A percentile compares a stretch with the other conserved stretches of the same genome.
phyloP scores from a whole-genome alignment of 2,329 filamentous ascomycete species.

The Ophiostoma novo-ulmi region DNA sequence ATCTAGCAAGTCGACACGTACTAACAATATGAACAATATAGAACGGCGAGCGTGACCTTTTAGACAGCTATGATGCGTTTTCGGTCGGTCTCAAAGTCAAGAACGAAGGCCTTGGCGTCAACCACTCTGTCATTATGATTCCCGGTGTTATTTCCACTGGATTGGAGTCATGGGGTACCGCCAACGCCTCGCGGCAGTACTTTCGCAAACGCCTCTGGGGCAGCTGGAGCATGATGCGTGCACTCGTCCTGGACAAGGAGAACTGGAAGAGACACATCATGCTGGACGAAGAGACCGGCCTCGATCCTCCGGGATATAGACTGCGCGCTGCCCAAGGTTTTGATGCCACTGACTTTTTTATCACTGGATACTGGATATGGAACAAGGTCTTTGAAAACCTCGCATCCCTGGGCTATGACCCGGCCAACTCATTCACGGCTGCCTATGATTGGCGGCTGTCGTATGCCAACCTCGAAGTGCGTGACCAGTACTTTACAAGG shows the following conservation, averaged over 20 bases:
- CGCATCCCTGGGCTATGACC: conserved; percentile 92
- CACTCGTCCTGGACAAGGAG: conserved; percentile 86
- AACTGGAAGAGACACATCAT: conserved; percentile 95
- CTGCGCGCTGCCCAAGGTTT: conserved; percentile 91
- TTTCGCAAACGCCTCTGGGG: conserved; percentile 95
- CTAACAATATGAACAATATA: conserved; percentile 38
- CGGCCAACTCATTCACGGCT: conserved; percentile 65
- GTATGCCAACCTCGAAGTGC: conserved; percentile 80
- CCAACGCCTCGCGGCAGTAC: conserved; percentile 77
- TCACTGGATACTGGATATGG: conserved; percentile 95
- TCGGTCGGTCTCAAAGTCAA: conserved; percentile 79
- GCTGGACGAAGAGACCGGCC: conserved; percentile 84
- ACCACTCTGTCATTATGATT: conserved; percentile 93
- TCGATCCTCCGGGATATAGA: conserved; percentile 88
- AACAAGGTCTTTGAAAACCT: conserved; percentile 97
- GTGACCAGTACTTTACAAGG: conserved; percentile 90
- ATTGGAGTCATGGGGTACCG: conserved; percentile 92
- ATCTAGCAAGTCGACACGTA: not conserved
- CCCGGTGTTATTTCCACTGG: conserved; percentile 97
- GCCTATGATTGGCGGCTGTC: conserved; percentile 89
- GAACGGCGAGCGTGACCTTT: conserved; percentile 76
- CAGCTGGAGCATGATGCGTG: conserved; percentile 98
- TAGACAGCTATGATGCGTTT: conserved; percentile 90
- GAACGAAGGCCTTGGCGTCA: conserved; percentile 71
- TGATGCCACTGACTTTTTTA: conserved; percentile 94